Evolutionary conservation across 805 yeast genomes (phyloP).

Genomic region (Candida awuae): DNA sequence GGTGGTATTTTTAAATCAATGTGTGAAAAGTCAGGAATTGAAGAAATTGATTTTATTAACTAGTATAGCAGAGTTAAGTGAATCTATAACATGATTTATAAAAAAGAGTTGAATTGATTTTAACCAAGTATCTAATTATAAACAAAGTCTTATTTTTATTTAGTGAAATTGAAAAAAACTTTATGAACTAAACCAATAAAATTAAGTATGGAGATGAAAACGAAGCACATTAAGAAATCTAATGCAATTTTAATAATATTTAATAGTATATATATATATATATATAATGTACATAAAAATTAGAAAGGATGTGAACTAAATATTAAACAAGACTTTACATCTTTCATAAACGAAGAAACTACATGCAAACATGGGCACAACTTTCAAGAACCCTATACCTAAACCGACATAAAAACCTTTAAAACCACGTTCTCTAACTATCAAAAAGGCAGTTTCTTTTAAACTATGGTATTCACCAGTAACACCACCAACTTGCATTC

Average conservation of each 20-base stretch:
- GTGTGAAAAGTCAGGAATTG: conserved; percentile 42
- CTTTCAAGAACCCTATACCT: conserved; percentile 90
- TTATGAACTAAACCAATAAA: no score
- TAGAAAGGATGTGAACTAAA: conserved; percentile 27
- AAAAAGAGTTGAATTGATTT: neutral
- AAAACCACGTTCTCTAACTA: conserved; percentile 68
- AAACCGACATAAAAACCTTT: conserved; percentile 91
- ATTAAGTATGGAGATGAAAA: no score
- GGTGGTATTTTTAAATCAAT: conserved; percentile 42
- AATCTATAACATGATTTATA: neutral
- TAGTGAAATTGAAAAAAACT: no score
- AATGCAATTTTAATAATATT: conserved; percentile 52
- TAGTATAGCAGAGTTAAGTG: neutral
- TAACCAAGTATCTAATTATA: no score
- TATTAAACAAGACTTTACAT: conserved; percentile 61
- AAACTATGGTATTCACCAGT: conserved; percentile 51
- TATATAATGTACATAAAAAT: neutral
- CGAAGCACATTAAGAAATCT: no score
- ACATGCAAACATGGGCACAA: conserved; percentile 95
- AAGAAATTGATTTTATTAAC: conserved; percentile 30
- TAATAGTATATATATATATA: neutral
- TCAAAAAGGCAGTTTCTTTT: conserved; percentile 45
- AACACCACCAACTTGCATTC: conserved; percentile 93
- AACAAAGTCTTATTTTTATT: no score
- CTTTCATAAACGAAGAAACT: conserved; percentile 92